Percentiles rank a stretch among this genome's conserved stretches.
These are phyloP conservation scores for Salix arbutifolia DNA, from an alignment of 345 rosid species.

Conservation along the genomic window DNA sequence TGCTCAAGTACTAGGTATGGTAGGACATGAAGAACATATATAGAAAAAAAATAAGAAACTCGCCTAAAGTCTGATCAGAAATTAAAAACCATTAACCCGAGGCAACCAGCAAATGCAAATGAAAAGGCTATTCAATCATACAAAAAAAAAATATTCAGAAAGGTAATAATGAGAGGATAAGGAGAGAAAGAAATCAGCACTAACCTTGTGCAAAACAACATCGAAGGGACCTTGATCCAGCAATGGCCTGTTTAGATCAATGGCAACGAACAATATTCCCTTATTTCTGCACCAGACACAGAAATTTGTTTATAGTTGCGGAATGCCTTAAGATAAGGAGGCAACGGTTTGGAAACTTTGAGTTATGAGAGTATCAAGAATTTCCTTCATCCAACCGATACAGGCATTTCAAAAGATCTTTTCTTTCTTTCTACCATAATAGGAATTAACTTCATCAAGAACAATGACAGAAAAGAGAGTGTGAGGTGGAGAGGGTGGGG, in stretches of 20 bases:
- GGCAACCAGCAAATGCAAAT: background rate
- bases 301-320: constrained; percentile 3
- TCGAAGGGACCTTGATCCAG: constrained; percentile 95
- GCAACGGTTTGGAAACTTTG: constrained; percentile 20
- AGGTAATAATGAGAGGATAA: background rate
- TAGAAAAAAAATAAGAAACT: background rate
- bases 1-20: background rate
- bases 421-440: background rate
- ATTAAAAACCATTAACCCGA: background rate
- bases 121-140: background rate
- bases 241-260: constrained; percentile 59
- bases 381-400: constrained; percentile 6
- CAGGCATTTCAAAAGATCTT: constrained; percentile 1
- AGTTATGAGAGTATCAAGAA: constrained; percentile 10
- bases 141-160: background rate
- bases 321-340: constrained; percentile 3
- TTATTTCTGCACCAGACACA: constrained; percentile 56
- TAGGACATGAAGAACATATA: background rate
- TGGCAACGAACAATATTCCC: constrained; percentile 71
- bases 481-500: no score
- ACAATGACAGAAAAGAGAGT: background rate
- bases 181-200: constrained; percentile 13
- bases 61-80: constrained; percentile 13
- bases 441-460: background rate
- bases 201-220: constrained; percentile 85